phyloP scores from a whole-genome alignment of 2,329 filamentous ascomycete species.

The Esteya vermicola region DNA sequence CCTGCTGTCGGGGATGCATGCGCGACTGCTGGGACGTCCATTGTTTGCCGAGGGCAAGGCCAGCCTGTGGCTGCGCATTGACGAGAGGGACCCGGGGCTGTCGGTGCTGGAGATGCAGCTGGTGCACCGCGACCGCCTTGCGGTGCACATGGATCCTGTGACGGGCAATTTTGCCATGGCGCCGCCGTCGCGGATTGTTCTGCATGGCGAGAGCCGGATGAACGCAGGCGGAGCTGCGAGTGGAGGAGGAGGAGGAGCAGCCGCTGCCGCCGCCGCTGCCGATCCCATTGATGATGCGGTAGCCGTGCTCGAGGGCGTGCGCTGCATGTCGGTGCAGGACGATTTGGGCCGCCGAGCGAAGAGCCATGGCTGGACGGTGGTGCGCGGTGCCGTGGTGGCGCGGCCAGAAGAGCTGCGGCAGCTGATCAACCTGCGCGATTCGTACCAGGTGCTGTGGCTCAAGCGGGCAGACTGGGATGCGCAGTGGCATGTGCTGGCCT shows the following conservation, averaged over 20 bases:
- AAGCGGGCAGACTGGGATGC: slow-evolving; percentile 56
- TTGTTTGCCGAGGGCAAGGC: slow-evolving; percentile 49
- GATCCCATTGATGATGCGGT: slow-evolving; percentile 45
- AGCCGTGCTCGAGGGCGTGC: slow-evolving; percentile 42
- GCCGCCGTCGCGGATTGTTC: slow-evolving; percentile 43
- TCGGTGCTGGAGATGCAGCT: slow-evolving; percentile 58
- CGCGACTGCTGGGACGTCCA: slow-evolving; percentile 41
- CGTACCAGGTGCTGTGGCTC: slow-evolving; percentile 54
- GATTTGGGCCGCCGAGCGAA: slow-evolving; percentile 46
- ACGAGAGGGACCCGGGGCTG: slow-evolving; percentile 46
- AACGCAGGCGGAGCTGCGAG: slow-evolving; percentile 28
- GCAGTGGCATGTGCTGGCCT: slow-evolving; percentile 59
- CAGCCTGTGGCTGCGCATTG: slow-evolving; percentile 41
- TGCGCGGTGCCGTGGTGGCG: slow-evolving; percentile 30
- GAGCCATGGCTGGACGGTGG: slow-evolving; percentile 48
- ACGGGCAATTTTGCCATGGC: slow-evolving; percentile 63
- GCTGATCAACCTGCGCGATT: slow-evolving; percentile 47
- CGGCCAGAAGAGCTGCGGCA: slow-evolving; percentile 39
- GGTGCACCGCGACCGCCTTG: slow-evolving; percentile 44
- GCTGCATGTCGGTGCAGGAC: slow-evolving; percentile 46
- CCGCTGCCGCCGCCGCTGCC: too few relatives aligned
- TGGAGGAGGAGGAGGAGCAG: not conserved
- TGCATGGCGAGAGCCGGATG: slow-evolving; percentile 48
- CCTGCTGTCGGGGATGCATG: slow-evolving; percentile 53
- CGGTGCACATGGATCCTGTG: slow-evolving; percentile 58